Percentiles rank a stretch among this genome's conserved stretches.
Conservation (phyloP, 352 stramenopile species). For the Phytophthora brassicae region DNA sequence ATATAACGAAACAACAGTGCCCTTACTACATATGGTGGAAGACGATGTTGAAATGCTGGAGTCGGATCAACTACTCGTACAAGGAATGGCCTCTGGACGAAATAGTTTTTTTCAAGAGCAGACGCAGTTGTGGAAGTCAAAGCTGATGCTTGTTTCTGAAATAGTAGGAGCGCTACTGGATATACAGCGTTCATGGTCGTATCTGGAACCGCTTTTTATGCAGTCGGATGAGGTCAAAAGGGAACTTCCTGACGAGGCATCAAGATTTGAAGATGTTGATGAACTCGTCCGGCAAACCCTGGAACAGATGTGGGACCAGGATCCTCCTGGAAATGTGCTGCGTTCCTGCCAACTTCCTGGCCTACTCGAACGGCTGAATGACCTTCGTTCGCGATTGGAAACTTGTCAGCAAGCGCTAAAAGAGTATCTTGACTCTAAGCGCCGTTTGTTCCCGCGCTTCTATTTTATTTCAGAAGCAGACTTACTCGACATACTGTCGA, state of each 20-base stretch:
- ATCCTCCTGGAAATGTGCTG: constrained; percentile 68
- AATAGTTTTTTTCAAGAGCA: constrained; percentile 72
- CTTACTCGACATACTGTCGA: constrained; percentile 94
- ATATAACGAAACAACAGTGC: constrained; percentile 89
- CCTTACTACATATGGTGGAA: constrained; percentile 88
- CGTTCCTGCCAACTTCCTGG: constrained; percentile 83
- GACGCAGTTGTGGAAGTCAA: constrained; percentile 55
- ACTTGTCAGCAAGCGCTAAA: constrained; percentile 93
- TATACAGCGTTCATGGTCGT: constrained; percentile 95
- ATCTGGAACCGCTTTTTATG: constrained; percentile 95
- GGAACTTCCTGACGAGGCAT: constrained; percentile 91
- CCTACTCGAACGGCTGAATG: constrained; percentile 70
- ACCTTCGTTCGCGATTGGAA: constrained; percentile 82
- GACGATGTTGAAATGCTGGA: constrained; percentile 95
- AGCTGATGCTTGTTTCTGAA: constrained; percentile 80
- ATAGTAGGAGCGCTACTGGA: constrained; percentile 86
- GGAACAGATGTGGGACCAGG: constrained; percentile 72
- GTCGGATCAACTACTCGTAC: constrained; percentile 93
- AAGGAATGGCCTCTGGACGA: constrained; percentile 89
- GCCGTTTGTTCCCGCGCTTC: constrained; percentile 92
- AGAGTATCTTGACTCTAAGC: constrained; percentile 94
- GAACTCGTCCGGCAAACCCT: constrained; percentile 71
- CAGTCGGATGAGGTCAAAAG: constrained; percentile 93
- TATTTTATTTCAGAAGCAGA: constrained; percentile 96
- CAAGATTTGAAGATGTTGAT: constrained; percentile 89